These are phyloP conservation scores for Blastomyces gilchristii DNA, from an alignment of 2,329 filamentous ascomycete species.

Conservation along the genomic window DNA sequence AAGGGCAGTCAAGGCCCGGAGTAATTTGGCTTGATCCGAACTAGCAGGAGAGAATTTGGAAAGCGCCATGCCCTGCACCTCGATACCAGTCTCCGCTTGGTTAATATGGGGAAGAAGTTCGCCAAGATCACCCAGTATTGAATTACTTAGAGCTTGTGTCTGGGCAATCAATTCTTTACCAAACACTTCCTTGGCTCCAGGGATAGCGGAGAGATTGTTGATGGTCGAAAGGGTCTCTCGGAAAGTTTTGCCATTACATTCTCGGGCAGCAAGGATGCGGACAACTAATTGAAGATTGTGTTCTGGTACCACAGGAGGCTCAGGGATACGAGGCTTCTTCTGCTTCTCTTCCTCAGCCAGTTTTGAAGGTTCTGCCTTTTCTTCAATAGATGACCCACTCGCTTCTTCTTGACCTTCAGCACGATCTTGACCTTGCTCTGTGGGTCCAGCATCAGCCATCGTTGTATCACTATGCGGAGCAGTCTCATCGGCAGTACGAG, in stretches of 20 bases:
- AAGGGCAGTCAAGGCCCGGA: slow-evolving; percentile 82
- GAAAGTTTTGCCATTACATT: slow-evolving; percentile 97
- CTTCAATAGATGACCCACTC: slow-evolving; percentile 34
- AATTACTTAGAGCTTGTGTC: slow-evolving; percentile 71
- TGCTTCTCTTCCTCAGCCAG: slow-evolving; percentile 38
- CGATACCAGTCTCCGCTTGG: slow-evolving; percentile 76
- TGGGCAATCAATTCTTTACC: slow-evolving; percentile 87
- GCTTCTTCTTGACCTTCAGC: slow-evolving; percentile 29
- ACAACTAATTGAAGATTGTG: slow-evolving; percentile 89
- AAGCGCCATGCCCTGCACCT: slow-evolving; percentile 88
- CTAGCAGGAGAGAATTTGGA: slow-evolving; percentile 93
- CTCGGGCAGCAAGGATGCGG: slow-evolving; percentile 87
- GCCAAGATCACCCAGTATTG: slow-evolving; percentile 73
- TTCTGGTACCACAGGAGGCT: slow-evolving; percentile 75
- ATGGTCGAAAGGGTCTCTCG: slow-evolving; percentile 97
- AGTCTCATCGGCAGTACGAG: slow-evolving; percentile 15
- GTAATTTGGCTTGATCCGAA: slow-evolving; percentile 90
- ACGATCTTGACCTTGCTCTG: slow-evolving; percentile 26
- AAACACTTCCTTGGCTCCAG: slow-evolving; percentile 78
- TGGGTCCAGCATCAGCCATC: slow-evolving; percentile 28
- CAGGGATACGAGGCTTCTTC: slow-evolving; percentile 55
- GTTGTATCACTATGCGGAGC: slow-evolving; percentile 28
- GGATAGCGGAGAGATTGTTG: slow-evolving; percentile 90
- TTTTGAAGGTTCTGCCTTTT: slow-evolving; percentile 26
- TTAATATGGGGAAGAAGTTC: slow-evolving; percentile 78